Base-by-base conservation (phyloP, 768 basidiomycete genomes). In the Trametes punicea region DNA sequence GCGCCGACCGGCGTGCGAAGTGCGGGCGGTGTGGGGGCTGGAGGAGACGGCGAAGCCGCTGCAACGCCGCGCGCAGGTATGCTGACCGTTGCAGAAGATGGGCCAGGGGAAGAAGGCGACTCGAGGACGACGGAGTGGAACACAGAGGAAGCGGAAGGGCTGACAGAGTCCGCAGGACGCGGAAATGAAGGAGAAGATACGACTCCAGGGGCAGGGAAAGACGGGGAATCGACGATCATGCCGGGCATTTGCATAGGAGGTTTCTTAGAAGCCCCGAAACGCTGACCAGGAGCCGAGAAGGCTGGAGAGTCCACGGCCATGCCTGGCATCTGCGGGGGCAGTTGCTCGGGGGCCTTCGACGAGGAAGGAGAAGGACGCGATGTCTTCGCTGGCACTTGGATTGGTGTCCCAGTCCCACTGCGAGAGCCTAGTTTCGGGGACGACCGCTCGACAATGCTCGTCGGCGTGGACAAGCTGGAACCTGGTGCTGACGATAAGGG, bases 211-310 rank as follows among this genome's bases (percentile, higher is more conserved):
- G 47, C 34, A 7, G 54, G 41, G 62, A 67, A 67, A 6, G 67
- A 67, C 6, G 67, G 67, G 16, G 67, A 69, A 6, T 62, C 67
- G 4, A 69, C 62, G 29, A 65, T 60, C 60, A 64, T 65, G 11
- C 63, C 54, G 2, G 64, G 66, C 63, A 64, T 65, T 57, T 62
- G 63, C 42, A 25, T 36, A 30, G 46, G 31, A n/a, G n/a, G n/a
- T n/a, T n/a, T n/a, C n/a, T n/a, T n/a, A n/a, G n/a, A n/a, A n/a
- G n/a, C n/a, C n/a, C n/a, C n/a, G n/a, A n/a, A n/a, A 11, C 39
- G 27, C 41, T 45, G 23, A 6, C n/a, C 25, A 11, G 42, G 34
- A 1, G 26, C 26, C 7, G 21, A 29, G 21, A 52, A 45, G 26
- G 57, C 46, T 15, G 46, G 44, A 13, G 48, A 44, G 49, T 48